A percentile compares a stretch with the other conserved stretches of the same genome.
These are phyloP conservation scores for Nelumbo lutea DNA, from an alignment of 164 flowering plant species.

Conservation along the genomic window DNA sequence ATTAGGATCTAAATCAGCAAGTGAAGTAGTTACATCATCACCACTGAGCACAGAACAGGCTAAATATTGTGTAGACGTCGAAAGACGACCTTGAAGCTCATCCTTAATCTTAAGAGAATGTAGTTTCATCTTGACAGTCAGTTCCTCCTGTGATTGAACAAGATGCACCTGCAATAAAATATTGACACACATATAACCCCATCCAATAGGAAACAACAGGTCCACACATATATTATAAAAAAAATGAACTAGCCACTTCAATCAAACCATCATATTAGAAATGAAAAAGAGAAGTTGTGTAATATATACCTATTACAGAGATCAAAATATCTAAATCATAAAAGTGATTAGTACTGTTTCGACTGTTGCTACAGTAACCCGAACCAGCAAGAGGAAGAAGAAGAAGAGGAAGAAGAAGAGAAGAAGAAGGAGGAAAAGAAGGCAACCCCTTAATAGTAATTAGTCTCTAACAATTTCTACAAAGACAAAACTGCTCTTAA, in stretches of 20 bases:
- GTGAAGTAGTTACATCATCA: conserved; percentile 19
- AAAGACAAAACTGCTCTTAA: too few species aligned
- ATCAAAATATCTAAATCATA: too few species aligned
- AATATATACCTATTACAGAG: too few species aligned
- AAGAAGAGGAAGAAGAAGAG: too few species aligned
- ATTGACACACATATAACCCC: not conserved
- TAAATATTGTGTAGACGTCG: conserved; percentile 49
- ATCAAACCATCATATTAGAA: not conserved
- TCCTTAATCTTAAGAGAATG: conserved; percentile 82
- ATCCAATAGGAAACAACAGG: not conserved
- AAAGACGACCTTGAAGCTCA: conserved; percentile 64
- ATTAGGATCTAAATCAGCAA: conserved; percentile 23
- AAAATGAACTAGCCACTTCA: not conserved
- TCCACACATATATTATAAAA: not conserved
- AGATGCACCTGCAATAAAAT: conserved; percentile 54
- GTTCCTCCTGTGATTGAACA: conserved; percentile 46
- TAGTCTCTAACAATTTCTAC: too few species aligned
- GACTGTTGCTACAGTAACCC: too few species aligned
- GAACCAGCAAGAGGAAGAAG: too few species aligned
- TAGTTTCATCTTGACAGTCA: conserved; percentile 68
- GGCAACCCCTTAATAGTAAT: too few species aligned
- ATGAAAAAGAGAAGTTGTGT: not conserved
- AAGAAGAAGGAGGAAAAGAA: too few species aligned
- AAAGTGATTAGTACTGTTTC: too few species aligned
- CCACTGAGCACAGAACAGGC: conserved; percentile 67